phyloP scores from a whole-genome alignment of 176 grass and related monocot species.

The Triticum timopheevii region DNA sequence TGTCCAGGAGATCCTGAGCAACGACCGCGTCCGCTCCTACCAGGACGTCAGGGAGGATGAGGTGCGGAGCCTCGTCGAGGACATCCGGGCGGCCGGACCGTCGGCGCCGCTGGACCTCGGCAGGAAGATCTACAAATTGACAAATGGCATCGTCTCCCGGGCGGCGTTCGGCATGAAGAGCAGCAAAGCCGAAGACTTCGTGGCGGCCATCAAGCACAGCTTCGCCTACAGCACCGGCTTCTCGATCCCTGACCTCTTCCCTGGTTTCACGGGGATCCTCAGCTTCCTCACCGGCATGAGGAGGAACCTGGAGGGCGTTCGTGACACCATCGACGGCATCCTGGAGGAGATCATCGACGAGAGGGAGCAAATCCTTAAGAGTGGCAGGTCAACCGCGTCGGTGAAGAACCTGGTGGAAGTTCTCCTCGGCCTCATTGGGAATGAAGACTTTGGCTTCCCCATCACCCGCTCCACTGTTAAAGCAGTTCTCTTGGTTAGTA shows the following conservation, averaged over 20 bases:
- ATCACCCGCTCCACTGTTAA: slow-evolving; percentile 1
- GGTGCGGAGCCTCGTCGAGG: too few species aligned
- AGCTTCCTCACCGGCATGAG: slow-evolving; percentile 16
- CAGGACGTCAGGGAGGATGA: too few species aligned
- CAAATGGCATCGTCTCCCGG: too few species aligned
- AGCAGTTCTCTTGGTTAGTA: slow-evolving; percentile 12
- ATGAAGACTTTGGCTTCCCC: neutral
- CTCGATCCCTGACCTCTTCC: slow-evolving; percentile 14
- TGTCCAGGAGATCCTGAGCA: slow-evolving; percentile 27
- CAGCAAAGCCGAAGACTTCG: neutral
- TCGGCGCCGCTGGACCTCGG: too few species aligned
- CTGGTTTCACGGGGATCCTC: neutral
- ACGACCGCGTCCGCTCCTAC: too few species aligned
- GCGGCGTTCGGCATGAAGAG: too few species aligned
- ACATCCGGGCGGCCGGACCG: too few species aligned
- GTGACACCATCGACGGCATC: neutral
- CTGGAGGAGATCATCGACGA: slow-evolving; percentile 15
- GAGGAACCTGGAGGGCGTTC: neutral
- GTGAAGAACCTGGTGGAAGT: slow-evolving; percentile 11
- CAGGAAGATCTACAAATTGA: too few species aligned
- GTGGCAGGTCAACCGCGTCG: neutral
- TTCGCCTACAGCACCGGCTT: neutral
- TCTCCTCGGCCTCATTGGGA: slow-evolving; percentile 4
- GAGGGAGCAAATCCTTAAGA: neutral
- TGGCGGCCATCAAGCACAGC: neutral